These are phyloP conservation scores for Euphorbia pulcherrima DNA, from an alignment of 345 rosid genomes.

Conservation along the genomic window DNA sequence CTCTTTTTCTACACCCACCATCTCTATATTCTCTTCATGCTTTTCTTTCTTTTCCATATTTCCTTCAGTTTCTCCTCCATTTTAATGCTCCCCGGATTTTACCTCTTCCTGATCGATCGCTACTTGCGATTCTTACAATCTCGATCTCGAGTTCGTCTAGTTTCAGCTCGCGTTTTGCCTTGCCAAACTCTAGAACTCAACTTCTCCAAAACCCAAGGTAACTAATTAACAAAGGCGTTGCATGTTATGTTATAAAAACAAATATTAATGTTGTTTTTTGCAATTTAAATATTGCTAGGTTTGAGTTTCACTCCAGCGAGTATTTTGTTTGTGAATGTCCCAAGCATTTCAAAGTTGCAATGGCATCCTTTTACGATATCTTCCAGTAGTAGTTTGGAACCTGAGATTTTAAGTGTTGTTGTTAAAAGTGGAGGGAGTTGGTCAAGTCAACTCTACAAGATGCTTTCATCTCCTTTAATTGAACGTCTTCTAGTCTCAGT, in stretches of 20 bases:
- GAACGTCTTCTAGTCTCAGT: slow-evolving; percentile 53
- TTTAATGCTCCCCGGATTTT: slow-evolving; percentile 67
- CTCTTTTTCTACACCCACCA: slow-evolving; percentile 74
- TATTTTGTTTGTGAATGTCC: slow-evolving; percentile 64
- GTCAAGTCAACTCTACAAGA: slow-evolving; percentile 57
- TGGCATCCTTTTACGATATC: slow-evolving; percentile 92
- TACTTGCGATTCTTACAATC: slow-evolving; percentile 74
- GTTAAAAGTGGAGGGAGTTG: slow-evolving; percentile 76
- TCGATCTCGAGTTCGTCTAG: slow-evolving; percentile 35
- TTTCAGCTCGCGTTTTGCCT: slow-evolving; percentile 66
- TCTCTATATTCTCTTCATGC: slow-evolving; percentile 58
- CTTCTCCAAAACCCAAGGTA: slow-evolving; percentile 68
- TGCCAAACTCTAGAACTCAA: slow-evolving; percentile 58
- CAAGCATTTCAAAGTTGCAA: slow-evolving; percentile 67
- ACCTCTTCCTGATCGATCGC: slow-evolving; percentile 74
- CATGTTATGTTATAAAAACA: too few relatives aligned
- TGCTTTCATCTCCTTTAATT: slow-evolving; percentile 51
- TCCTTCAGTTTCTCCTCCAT: slow-evolving; percentile 45
- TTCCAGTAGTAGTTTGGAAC: slow-evolving; percentile 65
- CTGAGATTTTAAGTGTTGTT: slow-evolving; percentile 59
- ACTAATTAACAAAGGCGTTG: slow-evolving; percentile 4
- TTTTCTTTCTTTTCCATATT: slow-evolving; percentile 66
- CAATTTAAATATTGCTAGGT: slow-evolving; percentile 29
- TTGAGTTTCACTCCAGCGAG: slow-evolving; percentile 66
- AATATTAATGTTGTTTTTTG: not conserved